phyloP scores from a whole-genome alignment of 805 yeast genomes.

The Candida tammaniensis region DNA sequence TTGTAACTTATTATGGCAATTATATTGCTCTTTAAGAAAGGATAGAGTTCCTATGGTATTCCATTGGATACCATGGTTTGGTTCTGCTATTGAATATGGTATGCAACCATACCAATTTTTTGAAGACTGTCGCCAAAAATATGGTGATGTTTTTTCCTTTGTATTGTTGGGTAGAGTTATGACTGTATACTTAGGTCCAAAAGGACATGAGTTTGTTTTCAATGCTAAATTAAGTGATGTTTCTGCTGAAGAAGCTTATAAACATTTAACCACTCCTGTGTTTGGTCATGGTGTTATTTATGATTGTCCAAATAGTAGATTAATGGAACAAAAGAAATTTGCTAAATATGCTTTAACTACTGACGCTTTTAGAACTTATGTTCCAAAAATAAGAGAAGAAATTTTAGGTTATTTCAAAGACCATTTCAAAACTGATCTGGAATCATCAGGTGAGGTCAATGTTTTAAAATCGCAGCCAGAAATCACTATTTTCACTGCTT shows the following conservation, averaged over 20 bases:
- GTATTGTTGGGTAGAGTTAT: conserved; percentile 83
- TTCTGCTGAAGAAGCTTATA: conserved; percentile 94
- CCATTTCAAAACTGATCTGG: conserved; percentile 47
- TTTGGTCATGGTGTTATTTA: conserved; percentile 97
- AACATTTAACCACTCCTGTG: conserved; percentile 97
- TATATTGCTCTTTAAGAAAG: conserved; percentile 63
- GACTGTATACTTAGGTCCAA: conserved; percentile 96
- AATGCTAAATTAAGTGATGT: conserved; percentile 88
- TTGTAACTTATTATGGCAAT: conserved; percentile 65
- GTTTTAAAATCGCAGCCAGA: conserved; percentile 89
- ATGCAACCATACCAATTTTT: conserved; percentile 93
- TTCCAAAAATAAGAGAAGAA: conserved; percentile 85
- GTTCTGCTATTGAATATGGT: conserved; percentile 86
- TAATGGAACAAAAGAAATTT: conserved; percentile 98
- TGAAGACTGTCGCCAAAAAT: conserved; percentile 67
- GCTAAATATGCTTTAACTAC: conserved; percentile 85
- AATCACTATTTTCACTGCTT: conserved; percentile 94
- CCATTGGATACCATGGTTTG: conserved; percentile 94
- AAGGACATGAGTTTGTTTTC: conserved; percentile 94
- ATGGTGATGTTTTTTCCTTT: conserved; percentile 93
- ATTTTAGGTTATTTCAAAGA: conserved; percentile 59
- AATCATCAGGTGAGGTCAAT: conserved; percentile 48
- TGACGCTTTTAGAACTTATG: conserved; percentile 80
- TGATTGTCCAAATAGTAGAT: conserved; percentile 89
- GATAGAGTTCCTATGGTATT: conserved; percentile 90